phyloP scores from a whole-genome alignment of 139 green algal genomes.

The Closterium sp. region DNA sequence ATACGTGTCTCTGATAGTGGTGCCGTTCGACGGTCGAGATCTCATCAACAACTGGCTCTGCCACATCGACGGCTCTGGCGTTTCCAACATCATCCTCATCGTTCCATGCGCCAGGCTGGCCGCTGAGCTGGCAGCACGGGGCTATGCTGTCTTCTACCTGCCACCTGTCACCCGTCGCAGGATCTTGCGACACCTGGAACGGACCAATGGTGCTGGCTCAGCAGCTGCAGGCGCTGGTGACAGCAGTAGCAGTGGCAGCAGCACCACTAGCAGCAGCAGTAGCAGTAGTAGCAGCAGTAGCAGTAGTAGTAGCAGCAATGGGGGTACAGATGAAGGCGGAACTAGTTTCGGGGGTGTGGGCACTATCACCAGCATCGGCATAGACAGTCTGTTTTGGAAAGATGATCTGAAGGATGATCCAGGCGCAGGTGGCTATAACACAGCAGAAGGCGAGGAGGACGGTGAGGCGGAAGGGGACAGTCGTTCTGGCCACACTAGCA shows the following conservation, averaged over 20 bases:
- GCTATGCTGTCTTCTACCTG: slow-evolving; percentile 21
- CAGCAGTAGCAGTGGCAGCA: neutral
- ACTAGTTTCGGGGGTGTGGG: neutral
- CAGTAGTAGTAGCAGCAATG: neutral
- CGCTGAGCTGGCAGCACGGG: slow-evolving; percentile 8
- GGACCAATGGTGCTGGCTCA: neutral
- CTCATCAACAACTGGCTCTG: slow-evolving; percentile 23
- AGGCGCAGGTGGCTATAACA: neutral
- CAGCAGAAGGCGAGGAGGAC: neutral
- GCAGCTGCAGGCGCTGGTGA: neutral
- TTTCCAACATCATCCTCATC: slow-evolving; percentile 27
- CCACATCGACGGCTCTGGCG: slow-evolving; percentile 14
- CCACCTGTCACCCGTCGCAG: neutral
- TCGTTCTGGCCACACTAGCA: too few relatives aligned
- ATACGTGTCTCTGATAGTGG: slow-evolving; percentile 16
- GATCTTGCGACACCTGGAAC: neutral
- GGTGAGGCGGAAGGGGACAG: neutral
- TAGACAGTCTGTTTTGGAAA: neutral
- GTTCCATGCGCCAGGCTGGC: slow-evolving; percentile 4
- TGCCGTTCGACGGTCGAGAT: neutral
- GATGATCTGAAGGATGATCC: neutral
- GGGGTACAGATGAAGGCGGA: neutral
- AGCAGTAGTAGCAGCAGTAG: neutral
- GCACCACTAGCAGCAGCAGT: neutral
- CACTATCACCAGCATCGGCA: neutral